These are phyloP conservation scores for Clavariopsis aquatica DNA, from an alignment of 495 filamentous ascomycete genomes.

Conservation along the genomic window DNA sequence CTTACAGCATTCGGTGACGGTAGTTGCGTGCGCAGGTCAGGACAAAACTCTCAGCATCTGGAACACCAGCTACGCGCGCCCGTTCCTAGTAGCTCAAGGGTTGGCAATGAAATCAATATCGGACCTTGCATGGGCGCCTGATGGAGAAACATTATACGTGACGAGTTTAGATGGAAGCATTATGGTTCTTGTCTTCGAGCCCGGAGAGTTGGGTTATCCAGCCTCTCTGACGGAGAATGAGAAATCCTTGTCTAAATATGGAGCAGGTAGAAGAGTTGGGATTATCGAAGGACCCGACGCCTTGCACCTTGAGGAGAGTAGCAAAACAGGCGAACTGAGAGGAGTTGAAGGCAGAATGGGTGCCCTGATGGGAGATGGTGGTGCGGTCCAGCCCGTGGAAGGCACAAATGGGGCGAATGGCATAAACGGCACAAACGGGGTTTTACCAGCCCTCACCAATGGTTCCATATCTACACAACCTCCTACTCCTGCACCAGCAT, in stretches of 20 bases:
- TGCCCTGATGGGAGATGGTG: conserved; percentile 84
- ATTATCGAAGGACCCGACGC: conserved; percentile 88
- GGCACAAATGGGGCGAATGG: conserved; percentile 44
- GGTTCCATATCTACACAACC: conserved; percentile 32
- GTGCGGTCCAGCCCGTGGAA: conserved; percentile 15
- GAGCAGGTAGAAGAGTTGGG: conserved; percentile 80
- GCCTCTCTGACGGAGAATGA: conserved; percentile 84
- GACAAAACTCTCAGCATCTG: conserved; percentile 94
- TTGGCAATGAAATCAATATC: conserved; percentile 86
- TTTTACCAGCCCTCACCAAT: conserved; percentile 47
- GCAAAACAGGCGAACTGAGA: conserved; percentile 83
- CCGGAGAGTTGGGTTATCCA: conserved; percentile 72
- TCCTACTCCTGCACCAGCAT: no score
- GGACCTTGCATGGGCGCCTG: conserved; percentile 92
- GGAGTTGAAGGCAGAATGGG: conserved; percentile 95
- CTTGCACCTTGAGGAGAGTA: conserved; percentile 82
- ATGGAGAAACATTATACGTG: conserved; percentile 82
- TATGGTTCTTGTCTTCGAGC: conserved; percentile 69
- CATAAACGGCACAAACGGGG: conserved; percentile 10
- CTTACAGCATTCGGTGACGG: conserved; percentile 67
- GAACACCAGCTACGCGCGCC: conserved; percentile 92
- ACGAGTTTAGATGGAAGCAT: conserved; percentile 88
- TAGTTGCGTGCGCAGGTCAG: conserved; percentile 94
- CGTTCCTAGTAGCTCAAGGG: conserved; percentile 85
- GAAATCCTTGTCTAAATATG: conserved; percentile 87